Evolutionary conservation across 176 grass and related monocot species (phyloP).

Genomic region (Calamus simplicifolius): DNA sequence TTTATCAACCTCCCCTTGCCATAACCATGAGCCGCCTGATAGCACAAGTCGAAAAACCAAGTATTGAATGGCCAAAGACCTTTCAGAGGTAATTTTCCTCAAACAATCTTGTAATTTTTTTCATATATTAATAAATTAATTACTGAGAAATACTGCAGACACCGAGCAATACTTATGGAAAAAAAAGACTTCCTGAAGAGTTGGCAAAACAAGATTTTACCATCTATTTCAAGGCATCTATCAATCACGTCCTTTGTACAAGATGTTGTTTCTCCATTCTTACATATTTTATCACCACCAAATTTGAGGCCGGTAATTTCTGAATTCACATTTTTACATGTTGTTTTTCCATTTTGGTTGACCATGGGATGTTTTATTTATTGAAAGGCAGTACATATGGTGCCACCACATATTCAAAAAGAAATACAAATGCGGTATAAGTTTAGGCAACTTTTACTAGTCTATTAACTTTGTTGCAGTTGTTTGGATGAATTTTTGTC

Average conservation of each 20-base stretch:
- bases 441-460: no score
- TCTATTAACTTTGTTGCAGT: no score
- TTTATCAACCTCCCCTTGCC: constrained; percentile 76
- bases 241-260: constrained; percentile 68
- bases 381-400: no score
- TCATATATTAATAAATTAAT: constrained; percentile 2
- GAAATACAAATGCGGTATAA: no score
- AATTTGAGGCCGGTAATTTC: constrained; percentile 82
- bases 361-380: no score
- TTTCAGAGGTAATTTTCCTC: constrained; percentile 52
- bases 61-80: constrained; percentile 94
- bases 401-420: no score
- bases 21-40: constrained; percentile 71
- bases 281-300: constrained; percentile 76
- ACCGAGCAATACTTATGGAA: constrained; percentile 57
- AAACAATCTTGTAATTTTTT: constrained; percentile 1
- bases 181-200: constrained; percentile 71
- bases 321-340: no score
- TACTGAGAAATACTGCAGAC: constrained; percentile 37
- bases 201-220: constrained; percentile 76
- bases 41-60: constrained; percentile 90
- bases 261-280: constrained; percentile 68
- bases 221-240: constrained; percentile 79
- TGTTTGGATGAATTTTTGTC: no score
- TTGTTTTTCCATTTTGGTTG: no score